Conservation (phyloP, 768 basidiomycete species). For the Suillus lakei region DNA sequence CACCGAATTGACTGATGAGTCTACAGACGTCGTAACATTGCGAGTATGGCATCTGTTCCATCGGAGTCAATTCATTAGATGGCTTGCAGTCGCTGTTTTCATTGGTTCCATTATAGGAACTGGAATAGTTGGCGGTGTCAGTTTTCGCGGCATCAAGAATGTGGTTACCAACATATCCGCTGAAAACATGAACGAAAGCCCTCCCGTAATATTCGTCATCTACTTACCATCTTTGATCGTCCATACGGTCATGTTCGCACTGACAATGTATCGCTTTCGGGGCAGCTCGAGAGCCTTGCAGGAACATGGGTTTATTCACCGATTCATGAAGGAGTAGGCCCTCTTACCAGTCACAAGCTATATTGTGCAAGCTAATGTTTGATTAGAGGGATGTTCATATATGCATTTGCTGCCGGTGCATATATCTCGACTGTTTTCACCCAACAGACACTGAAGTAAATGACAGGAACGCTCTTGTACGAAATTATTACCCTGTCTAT, state of each 20-base stretch:
- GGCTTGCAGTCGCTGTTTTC: constrained; percentile 2
- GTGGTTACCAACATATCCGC: not conserved
- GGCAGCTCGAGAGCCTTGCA: constrained; percentile 9
- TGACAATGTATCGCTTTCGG: constrained; percentile 22
- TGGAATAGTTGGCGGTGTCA: not conserved
- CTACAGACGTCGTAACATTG: constrained; percentile 16
- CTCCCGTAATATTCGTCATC: constrained; percentile 7
- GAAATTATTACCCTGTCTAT: constrained; percentile 16
- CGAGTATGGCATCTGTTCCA: constrained; percentile 28
- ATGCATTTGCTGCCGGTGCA: constrained; percentile 23
- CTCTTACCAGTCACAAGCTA: not conserved
- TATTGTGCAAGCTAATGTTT: too few relatives aligned
- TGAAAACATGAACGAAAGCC: too few relatives aligned
- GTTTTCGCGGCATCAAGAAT: not conserved
- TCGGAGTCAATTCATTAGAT: constrained; percentile 3
- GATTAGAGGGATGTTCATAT: constrained; percentile 28
- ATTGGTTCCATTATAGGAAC: not conserved
- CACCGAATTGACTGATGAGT: not conserved
- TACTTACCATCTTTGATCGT: constrained; percentile 19
- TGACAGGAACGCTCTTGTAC: constrained; percentile 21
- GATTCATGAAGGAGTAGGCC: constrained; percentile 24
- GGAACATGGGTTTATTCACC: constrained; percentile 14
- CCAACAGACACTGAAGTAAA: not conserved
- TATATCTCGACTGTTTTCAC: not conserved
- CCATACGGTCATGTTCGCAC: constrained; percentile 20